Conservation (phyloP, 2,329 filamentous ascomycete genomes). For the Colletotrichum gigasporum region DNA sequence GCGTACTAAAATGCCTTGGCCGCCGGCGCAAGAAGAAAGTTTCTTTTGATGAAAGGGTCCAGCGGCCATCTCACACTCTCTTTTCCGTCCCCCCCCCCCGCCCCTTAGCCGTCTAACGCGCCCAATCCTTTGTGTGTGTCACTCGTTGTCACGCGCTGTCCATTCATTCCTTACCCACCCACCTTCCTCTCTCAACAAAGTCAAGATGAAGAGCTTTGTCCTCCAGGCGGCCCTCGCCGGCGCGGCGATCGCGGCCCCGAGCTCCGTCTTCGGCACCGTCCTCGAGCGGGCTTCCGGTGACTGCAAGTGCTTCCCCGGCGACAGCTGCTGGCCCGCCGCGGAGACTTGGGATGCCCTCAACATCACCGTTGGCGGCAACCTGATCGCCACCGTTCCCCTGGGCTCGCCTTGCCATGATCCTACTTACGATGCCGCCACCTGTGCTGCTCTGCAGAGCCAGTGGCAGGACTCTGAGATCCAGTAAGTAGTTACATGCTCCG, state of each 20-base stretch:
- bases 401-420: constrained; percentile 54
- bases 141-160: background rate
- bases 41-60: constrained; percentile 13
- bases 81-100: background rate
- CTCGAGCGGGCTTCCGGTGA: constrained; percentile 44
- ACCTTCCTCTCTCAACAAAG: background rate
- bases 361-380: constrained; percentile 53
- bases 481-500: constrained; percentile 44
- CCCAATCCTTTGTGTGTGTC: background rate
- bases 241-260: constrained; percentile 18
- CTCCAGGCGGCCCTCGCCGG: constrained; percentile 17
- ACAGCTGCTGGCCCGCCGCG: constrained; percentile 58
- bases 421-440: constrained; percentile 55
- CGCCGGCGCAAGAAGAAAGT: background rate
- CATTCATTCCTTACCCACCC: background rate
- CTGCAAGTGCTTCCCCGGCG: constrained; percentile 58
- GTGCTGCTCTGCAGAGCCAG: constrained; percentile 48
- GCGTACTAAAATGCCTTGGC: constrained; percentile 25
- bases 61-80: constrained; percentile 4
- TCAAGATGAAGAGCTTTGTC: constrained; percentile 28
- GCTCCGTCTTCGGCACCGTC: background rate
- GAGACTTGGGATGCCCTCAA: constrained; percentile 57
- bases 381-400: constrained; percentile 59
- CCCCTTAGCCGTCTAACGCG: constrained; percentile 9
- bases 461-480: constrained; percentile 58